Conservation (phyloP, 176 grass and related monocot species). For the Oryza australiensis region DNA sequence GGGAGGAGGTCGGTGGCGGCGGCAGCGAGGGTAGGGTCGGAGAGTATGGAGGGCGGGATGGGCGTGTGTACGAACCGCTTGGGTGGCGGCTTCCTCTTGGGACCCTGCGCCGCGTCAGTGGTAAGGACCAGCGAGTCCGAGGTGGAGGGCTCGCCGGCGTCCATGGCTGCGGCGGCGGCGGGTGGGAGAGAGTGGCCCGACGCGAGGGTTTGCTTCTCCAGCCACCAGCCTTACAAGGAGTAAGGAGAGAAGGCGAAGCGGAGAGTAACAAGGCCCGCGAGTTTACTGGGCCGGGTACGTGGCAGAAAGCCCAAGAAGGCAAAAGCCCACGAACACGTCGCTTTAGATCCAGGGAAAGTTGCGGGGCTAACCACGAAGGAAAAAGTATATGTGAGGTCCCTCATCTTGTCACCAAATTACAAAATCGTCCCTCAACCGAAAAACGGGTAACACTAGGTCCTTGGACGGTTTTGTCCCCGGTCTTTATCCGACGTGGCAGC, state of each 20-base stretch:
- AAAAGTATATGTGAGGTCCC: too few species aligned
- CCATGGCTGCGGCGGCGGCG: slow-evolving; percentile 47
- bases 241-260: neutral
- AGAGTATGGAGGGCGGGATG: slow-evolving; percentile 76
- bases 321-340: too few species aligned
- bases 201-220: slow-evolving; percentile 21
- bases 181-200: slow-evolving; percentile 17
- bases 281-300: neutral
- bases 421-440: too few species aligned
- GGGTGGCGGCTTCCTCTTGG: slow-evolving; percentile 35
- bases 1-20: slow-evolving; percentile 72
- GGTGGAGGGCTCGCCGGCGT: slow-evolving; percentile 42
- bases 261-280: neutral
- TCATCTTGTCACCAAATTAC: too few species aligned
- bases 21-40: slow-evolving; percentile 66
- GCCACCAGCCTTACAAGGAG: neutral
- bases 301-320: neutral
- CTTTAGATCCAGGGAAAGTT: too few species aligned
- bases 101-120: neutral
- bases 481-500: too few species aligned
- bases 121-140: slow-evolving; percentile 44
- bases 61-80: slow-evolving; percentile 87
- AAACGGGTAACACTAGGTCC: too few species aligned
- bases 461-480: too few species aligned
- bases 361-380: too few species aligned